Evolutionary conservation across 176 grass and related monocot genomes (phyloP), one percentile per base, ranked within the genome.

Genomic region (Microstegium vimineum): DNA sequence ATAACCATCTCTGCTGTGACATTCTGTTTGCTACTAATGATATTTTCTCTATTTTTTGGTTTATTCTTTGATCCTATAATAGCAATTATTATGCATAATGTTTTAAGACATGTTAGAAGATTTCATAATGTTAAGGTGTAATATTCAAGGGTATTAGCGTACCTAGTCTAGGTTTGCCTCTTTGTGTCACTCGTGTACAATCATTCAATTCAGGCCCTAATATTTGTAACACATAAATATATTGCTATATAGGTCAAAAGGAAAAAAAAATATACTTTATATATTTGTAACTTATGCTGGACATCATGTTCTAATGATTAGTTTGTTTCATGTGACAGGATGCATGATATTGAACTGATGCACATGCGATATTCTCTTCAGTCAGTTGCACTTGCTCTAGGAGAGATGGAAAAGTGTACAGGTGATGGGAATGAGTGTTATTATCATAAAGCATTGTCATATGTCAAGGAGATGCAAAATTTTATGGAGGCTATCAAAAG

Each of bases 341-440:
- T 90, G 87, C 90, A 86, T 87, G 95, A 98, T 73, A 87, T 98
- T 32, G 95, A 94, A 85, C 90, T 98, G 61, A 76, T 98, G 88
- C 92, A 93, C 81, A 98, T 98, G 95, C 60, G 86, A 43, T 98
- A 93, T 93, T 89, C 84, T 84, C 90, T 98, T 79, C 92, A 98
- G 69, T 98, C 90, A 62, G 84, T 84, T 80, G 84, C 71, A 4
- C 91, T 98, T 86, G 86, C 95, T 91, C 66, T 98, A 66, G 91
- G 90, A 81, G 87, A 83, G 77, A 94, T 98, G 86, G 95, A 90
- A 75, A 90, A 77, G 77, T 81, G 81, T 76, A 27, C 75, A 76
- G 61, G 40, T 74, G 81, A 81, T 71, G 88, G 82, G 69, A 79
- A 83, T 85, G 84, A 87, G 17, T 66, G 70, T 62, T 82, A 94